Evolutionary conservation across 192 early-diverging fungal species (phyloP).

Genomic region (Podila horticola): DNA sequence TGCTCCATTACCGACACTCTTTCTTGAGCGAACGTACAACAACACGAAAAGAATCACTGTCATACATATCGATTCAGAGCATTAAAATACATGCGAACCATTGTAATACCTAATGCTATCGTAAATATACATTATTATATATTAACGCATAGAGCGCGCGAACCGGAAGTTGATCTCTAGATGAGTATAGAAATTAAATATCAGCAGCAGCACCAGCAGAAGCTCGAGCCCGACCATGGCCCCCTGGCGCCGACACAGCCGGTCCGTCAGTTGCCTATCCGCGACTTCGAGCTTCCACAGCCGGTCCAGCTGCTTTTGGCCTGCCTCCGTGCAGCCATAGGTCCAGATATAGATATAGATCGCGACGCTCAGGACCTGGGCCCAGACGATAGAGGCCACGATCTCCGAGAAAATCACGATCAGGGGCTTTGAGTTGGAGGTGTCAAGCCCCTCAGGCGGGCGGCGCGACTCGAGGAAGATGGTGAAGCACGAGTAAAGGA

Average conservation of each 20-base stretch:
- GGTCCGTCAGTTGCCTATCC: background rate
- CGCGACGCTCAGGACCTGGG: constrained; percentile 36
- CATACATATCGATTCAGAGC: no score
- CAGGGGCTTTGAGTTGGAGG: constrained; percentile 29
- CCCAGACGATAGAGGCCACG: constrained; percentile 31
- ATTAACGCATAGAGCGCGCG: constrained; percentile 10
- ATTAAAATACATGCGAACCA: no score
- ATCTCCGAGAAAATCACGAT: constrained; percentile 41
- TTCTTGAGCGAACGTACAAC: no score
- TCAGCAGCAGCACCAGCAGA: constrained; percentile 26
- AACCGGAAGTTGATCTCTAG: constrained; percentile 38
- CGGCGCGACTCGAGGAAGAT: constrained; percentile 22
- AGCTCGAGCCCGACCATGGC: constrained; percentile 28
- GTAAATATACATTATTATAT: background rate
- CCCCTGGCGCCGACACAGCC: constrained; percentile 29
- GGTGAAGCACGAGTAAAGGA: constrained; percentile 33
- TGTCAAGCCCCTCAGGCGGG: constrained; percentile 25
- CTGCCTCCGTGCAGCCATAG: constrained; percentile 16
- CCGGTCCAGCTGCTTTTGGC: background rate
- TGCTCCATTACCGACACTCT: background rate
- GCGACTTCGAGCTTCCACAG: constrained; percentile 7
- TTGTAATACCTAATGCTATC: background rate
- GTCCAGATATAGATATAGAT: constrained; percentile 33
- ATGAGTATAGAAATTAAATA: constrained; percentile 48
- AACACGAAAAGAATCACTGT: no score